phyloP scores from a whole-genome alignment of 2,329 filamentous ascomycete species.

The Colletotrichum lupini region DNA sequence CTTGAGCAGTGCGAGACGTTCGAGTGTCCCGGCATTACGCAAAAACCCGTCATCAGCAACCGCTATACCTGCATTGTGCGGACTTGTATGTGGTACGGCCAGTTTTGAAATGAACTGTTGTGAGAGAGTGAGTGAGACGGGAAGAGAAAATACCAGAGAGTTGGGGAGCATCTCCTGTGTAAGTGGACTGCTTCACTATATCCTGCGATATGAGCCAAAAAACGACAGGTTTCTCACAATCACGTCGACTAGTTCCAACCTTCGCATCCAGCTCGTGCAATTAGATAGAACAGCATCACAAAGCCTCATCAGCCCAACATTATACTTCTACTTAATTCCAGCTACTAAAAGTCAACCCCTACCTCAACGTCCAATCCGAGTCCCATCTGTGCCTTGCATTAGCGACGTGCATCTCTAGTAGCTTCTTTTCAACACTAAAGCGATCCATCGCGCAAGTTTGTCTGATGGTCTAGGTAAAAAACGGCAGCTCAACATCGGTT shows the following conservation, averaged over 20 bases:
- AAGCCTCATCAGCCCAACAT: neutral
- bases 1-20: conserved; percentile 42
- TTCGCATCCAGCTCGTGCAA: neutral
- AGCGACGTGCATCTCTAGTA: conserved; percentile 1
- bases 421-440: neutral
- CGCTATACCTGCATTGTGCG: conserved; percentile 44
- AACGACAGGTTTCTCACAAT: neutral
- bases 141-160: too few relatives aligned
- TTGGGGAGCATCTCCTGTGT: neutral
- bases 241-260: neutral
- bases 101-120: conserved; percentile 36
- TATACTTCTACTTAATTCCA: neutral
- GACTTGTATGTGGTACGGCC: conserved; percentile 43
- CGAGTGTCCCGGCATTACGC: conserved; percentile 39
- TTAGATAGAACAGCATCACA: neutral
- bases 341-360: neutral
- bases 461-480: neutral
- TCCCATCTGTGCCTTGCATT: neutral
- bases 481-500: neutral
- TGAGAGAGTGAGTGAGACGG: neutral
- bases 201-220: neutral
- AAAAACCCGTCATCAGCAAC: conserved; percentile 41
- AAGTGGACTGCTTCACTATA: neutral
- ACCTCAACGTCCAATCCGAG: neutral
- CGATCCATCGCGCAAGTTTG: neutral